Conservation (phyloP, 2,329 filamentous ascomycete genomes). For the Alternaria tenuissima region DNA sequence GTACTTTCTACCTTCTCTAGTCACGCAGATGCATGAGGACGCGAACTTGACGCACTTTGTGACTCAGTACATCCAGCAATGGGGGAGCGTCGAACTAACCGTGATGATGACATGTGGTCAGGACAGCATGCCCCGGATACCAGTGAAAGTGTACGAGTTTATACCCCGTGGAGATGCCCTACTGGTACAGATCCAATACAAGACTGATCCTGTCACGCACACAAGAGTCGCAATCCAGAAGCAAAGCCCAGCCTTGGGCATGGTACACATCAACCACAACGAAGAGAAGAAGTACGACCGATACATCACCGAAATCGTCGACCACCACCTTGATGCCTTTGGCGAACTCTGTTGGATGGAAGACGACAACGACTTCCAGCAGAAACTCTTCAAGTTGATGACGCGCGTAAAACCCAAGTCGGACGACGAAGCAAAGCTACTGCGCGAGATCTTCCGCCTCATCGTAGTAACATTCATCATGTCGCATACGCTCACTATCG, state of each 20-base stretch:
- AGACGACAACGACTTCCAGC: constrained; percentile 56
- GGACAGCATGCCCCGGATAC: constrained; percentile 52
- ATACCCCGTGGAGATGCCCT: constrained; percentile 52
- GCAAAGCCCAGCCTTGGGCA: constrained; percentile 56
- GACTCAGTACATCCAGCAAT: constrained; percentile 48
- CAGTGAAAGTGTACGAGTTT: constrained; percentile 59
- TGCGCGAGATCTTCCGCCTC: constrained; percentile 56
- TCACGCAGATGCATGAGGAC: constrained; percentile 55
- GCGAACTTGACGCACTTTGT: constrained; percentile 53
- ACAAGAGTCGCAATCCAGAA: constrained; percentile 44
- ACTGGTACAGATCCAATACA: constrained; percentile 54
- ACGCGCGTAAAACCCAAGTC: constrained; percentile 48
- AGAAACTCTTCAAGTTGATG: constrained; percentile 54
- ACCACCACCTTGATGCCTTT: constrained; percentile 53
- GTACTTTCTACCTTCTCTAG: constrained; percentile 55
- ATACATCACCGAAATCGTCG: constrained; percentile 55
- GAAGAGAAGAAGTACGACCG: constrained; percentile 56
- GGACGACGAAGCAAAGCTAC: constrained; percentile 54
- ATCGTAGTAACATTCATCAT: constrained; percentile 60
- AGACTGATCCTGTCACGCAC: constrained; percentile 49
- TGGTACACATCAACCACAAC: constrained; percentile 55
- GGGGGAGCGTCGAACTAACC: constrained; percentile 50
- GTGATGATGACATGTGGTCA: constrained; percentile 56
- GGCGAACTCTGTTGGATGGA: constrained; percentile 55
- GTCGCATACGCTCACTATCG: constrained; percentile 57